Percentiles rank a stretch among this genome's conserved stretches.
Conservation (phyloP, 352 stramenopile genomes). For the Globisporangium carolinianum region DNA sequence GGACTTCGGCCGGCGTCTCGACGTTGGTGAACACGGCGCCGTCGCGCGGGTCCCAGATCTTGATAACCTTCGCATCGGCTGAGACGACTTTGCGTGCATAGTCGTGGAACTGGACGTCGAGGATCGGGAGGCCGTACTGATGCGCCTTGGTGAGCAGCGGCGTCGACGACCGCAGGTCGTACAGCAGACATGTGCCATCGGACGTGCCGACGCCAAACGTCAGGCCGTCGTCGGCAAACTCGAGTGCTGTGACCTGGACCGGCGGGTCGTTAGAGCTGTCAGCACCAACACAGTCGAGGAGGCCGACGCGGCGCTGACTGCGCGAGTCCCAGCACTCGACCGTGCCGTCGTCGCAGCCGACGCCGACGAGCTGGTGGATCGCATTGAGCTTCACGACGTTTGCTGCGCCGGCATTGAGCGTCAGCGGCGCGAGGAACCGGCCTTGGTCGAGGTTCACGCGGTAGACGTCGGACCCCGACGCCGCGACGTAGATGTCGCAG, state of each 20-base stretch:
- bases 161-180: constrained; percentile 94
- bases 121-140: constrained; percentile 96
- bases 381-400: constrained; percentile 90
- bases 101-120: constrained; percentile 92
- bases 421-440: constrained; percentile 88
- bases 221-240: constrained; percentile 92
- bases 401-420: constrained; percentile 53
- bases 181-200: constrained; percentile 91
- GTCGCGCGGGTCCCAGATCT: constrained; percentile 93
- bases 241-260: constrained; percentile 90
- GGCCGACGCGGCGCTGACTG: constrained; percentile 57
- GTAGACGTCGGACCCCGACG: constrained; percentile 89
- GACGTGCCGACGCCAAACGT: constrained; percentile 94
- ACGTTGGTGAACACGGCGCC: constrained; percentile 95
- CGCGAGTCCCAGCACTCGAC: constrained; percentile 96
- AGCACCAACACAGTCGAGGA: constrained; percentile 36
- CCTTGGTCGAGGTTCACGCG: constrained; percentile 98
- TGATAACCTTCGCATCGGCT: constrained; percentile 96
- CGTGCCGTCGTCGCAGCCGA: constrained; percentile 92
- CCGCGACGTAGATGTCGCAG: constrained; percentile 95
- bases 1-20: constrained; percentile 94
- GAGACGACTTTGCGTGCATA: constrained; percentile 89
- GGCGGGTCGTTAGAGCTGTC: constrained; percentile 10
- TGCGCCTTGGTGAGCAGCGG: constrained; percentile 96
- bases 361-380: constrained; percentile 86